Evolutionary conservation across 768 basidiomycete genomes (phyloP).

Genomic region (Dioszegia hungarica): DNA sequence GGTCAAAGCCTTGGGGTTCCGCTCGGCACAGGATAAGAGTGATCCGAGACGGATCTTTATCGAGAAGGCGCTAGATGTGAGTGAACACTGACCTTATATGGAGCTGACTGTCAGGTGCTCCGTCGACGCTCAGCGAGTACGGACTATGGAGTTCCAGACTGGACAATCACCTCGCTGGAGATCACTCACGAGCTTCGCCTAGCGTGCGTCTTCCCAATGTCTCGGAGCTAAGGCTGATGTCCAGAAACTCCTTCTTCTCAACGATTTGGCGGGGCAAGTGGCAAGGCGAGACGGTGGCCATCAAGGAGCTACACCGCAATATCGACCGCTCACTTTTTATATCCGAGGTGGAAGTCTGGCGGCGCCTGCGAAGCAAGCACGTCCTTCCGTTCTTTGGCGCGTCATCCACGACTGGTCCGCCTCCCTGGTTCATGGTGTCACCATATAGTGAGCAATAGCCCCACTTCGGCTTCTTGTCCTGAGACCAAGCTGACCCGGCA

Average conservation of each 20-base stretch:
- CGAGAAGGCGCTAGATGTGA: conserved; percentile 32
- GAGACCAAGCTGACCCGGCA: not conserved
- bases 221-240: not conserved
- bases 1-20: not conserved
- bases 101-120: conserved; percentile 1
- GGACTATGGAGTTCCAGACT: conserved; percentile 34
- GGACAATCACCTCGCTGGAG: conserved; percentile 58
- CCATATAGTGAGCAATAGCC: conserved; percentile 56
- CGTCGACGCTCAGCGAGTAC: conserved; percentile 21
- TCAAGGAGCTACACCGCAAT: conserved; percentile 53
- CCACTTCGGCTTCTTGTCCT: too few species aligned
- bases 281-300: conserved; percentile 55
- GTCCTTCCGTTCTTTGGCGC: conserved; percentile 73
- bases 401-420: conserved; percentile 63
- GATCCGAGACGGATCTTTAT: conserved; percentile 20
- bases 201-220: conserved; percentile 37
- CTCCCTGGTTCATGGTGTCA: conserved; percentile 75
- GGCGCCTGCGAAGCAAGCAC: conserved; percentile 61
- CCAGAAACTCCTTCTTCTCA: conserved; percentile 53
- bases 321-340: conserved; percentile 56
- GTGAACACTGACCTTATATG: too few species aligned
- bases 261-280: conserved; percentile 73
- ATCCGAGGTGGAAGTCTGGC: conserved; percentile 69
- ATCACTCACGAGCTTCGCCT: conserved; percentile 66
- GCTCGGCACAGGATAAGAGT: not conserved